A percentile compares a stretch with the other conserved stretches of the same genome.
Evolutionary conservation across 1,139 yeast species (phyloP).

Genomic region (Yamadazyma diddensiae): DNA sequence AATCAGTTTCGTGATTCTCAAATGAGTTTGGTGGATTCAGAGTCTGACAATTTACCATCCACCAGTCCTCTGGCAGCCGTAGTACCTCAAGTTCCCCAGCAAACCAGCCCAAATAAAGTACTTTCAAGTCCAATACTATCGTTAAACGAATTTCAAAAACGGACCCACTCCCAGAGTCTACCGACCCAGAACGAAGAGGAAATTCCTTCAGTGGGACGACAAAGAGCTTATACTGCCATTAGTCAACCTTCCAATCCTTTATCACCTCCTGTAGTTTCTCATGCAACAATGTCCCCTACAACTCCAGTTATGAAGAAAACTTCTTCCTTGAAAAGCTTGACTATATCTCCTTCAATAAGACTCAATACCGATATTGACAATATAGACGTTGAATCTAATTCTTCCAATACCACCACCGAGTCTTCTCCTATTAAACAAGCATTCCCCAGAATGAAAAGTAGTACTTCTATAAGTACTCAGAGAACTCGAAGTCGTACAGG

Average conservation of each 20-base stretch:
- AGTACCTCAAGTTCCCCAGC: too few relatives aligned
- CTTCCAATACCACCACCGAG: constrained; percentile 8
- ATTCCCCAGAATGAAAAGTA: constrained; percentile 10
- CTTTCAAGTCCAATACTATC: constrained; percentile 37
- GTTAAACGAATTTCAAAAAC: constrained; percentile 18
- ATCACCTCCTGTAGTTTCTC: constrained; percentile 1
- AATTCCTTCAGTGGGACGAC: constrained; percentile 11
- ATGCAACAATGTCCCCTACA: constrained; percentile 13
- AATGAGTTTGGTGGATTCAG: background rate
- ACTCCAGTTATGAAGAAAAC: constrained; percentile 25
- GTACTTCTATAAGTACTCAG: constrained; percentile 5
- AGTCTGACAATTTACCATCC: too few relatives aligned
- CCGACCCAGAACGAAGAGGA: constrained; percentile 20
- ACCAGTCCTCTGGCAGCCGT: too few relatives aligned
- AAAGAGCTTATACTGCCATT: constrained; percentile 15
- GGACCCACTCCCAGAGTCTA: constrained; percentile 37
- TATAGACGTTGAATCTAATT: constrained; percentile 11
- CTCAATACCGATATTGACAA: constrained; percentile 11
- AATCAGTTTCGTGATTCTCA: constrained; percentile 1
- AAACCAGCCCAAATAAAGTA: constrained; percentile 22
- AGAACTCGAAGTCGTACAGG: background rate
- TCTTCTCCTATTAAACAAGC: constrained; percentile 13
- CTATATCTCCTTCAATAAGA: constrained; percentile 38
- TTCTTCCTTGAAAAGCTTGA: constrained; percentile 37
- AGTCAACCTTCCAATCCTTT: constrained; percentile 9